Percentiles rank a stretch among this genome's conserved stretches.
Conservation (phyloP, 345 rosid genomes). For the Eucalyptus grandis region DNA sequence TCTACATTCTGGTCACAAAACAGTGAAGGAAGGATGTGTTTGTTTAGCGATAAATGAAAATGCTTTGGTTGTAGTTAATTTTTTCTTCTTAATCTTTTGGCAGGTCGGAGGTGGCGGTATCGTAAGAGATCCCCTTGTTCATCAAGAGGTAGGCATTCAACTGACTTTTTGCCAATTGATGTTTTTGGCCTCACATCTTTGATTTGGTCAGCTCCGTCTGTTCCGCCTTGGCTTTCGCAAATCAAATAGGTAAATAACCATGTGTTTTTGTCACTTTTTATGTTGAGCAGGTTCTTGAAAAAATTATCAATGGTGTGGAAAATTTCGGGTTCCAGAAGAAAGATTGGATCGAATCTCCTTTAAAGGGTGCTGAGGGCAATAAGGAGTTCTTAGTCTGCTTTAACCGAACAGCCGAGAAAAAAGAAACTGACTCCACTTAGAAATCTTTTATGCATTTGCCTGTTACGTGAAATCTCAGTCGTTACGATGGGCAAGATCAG, state of each 20-base stretch:
- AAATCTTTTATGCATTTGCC: not conserved
- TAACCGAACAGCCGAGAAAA: conserved; percentile 4
- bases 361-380: conserved; percentile 91
- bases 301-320: conserved; percentile 66
- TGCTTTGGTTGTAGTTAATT: not conserved
- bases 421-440: not conserved
- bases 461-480: not conserved
- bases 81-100: not conserved
- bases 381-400: conserved; percentile 80
- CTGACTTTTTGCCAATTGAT: not conserved
- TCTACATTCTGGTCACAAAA: not conserved
- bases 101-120: conserved; percentile 97
- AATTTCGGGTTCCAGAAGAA: conserved; percentile 51
- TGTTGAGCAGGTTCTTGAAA: conserved; percentile 59
- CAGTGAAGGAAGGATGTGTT: not conserved
- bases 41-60: not conserved
- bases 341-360: conserved; percentile 85
- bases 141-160: conserved; percentile 44
- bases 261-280: not conserved
- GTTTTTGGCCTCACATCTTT: not conserved
- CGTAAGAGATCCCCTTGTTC: conserved; percentile 85
- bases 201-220: not conserved
- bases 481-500: not conserved
- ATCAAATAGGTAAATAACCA: not conserved
- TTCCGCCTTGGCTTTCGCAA: not conserved